phyloP scores from a whole-genome alignment of 2,329 filamentous ascomycete genomes.

The Botrytis galanthina region DNA sequence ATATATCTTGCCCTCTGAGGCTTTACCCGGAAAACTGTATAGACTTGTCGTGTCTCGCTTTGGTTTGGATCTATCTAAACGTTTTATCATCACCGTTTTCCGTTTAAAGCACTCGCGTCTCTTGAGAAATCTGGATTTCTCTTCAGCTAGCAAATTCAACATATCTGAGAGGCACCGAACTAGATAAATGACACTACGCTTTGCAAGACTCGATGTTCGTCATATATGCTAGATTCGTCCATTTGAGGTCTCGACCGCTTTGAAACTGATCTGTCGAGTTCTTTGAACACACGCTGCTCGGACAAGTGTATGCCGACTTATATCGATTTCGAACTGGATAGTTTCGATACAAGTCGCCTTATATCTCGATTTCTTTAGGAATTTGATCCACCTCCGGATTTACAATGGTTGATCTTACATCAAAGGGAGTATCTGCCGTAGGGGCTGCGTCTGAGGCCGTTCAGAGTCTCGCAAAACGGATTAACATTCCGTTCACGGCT shows the following conservation, averaged over 20 bases:
- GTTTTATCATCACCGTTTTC: neutral
- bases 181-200: neutral
- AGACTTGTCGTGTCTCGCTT: conserved; percentile 24
- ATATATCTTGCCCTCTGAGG: conserved; percentile 13
- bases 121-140: conserved; percentile 43
- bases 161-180: neutral
- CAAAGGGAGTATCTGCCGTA: conserved; percentile 24
- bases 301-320: neutral
- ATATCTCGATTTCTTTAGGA: neutral
- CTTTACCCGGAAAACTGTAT: conserved; percentile 28
- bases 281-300: conserved; percentile 6
- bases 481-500: conserved; percentile 58
- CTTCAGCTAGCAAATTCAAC: conserved; percentile 21
- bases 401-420: neutral
- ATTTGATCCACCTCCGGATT: neutral
- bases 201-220: conserved; percentile 16
- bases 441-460: conserved; percentile 34
- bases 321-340: neutral
- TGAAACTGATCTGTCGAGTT: neutral
- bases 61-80: conserved; percentile 1
- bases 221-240: neutral
- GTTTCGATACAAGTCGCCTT: neutral
- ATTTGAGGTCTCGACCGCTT: conserved; percentile 3
- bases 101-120: conserved; percentile 30
- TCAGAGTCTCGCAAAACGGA: conserved; percentile 44